Evolutionary conservation across 495 filamentous ascomycete genomes (phyloP).

Genomic region (Talaromyces proteolyticus): DNA sequence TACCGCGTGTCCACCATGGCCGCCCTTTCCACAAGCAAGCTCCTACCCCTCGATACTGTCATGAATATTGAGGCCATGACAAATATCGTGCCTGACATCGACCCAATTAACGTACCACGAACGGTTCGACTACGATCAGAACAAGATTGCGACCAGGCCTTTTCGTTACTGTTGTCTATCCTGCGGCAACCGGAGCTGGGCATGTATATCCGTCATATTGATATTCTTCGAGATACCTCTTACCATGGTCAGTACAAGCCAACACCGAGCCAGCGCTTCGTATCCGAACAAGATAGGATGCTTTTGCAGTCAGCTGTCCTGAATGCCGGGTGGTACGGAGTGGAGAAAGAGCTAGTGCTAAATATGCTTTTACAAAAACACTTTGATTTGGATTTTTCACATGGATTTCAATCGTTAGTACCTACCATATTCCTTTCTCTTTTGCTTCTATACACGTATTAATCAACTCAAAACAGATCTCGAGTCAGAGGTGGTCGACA

Average conservation of each 20-base stretch:
- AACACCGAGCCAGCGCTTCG: slow-evolving; percentile 2
- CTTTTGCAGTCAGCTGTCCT: slow-evolving; percentile 11
- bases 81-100: slow-evolving; percentile 10
- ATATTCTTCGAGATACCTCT: neutral
- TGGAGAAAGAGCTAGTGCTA: slow-evolving; percentile 10
- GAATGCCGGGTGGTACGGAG: slow-evolving; percentile 12
- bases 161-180: slow-evolving; percentile 12
- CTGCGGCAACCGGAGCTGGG: slow-evolving; percentile 9
- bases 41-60: slow-evolving; percentile 14
- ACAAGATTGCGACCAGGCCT: slow-evolving; percentile 8
- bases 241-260: slow-evolving; percentile 6
- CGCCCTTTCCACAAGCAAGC: slow-evolving; percentile 15
- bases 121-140: slow-evolving; percentile 3
- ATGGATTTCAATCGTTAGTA: slow-evolving; percentile 7
- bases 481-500: neutral
- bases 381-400: slow-evolving; percentile 6
- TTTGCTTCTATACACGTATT: neutral
- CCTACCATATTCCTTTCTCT: neutral
- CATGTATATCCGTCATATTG: slow-evolving; percentile 9
- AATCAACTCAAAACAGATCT: neutral
- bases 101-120: slow-evolving; percentile 1
- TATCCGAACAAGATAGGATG: slow-evolving; percentile 10
- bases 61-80: slow-evolving; percentile 14
- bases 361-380: slow-evolving; percentile 17
- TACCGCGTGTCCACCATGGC: slow-evolving; percentile 11